Evolutionary conservation across 2,329 filamentous ascomycete species (phyloP).

Genomic region (Penicillium oxalicum): DNA sequence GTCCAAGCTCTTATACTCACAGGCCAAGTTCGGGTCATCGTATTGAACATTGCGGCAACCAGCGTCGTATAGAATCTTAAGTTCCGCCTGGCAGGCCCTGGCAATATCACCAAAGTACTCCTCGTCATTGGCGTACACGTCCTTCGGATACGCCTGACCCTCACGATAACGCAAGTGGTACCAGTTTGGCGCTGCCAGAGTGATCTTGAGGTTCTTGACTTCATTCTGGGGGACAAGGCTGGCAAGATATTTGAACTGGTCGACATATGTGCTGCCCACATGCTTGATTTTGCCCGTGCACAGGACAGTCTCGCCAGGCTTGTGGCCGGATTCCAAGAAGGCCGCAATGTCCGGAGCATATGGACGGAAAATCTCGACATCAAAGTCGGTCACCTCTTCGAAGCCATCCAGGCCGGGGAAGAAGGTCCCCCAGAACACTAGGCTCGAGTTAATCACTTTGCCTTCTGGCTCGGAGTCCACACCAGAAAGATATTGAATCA

Average conservation of each 20-base stretch:
- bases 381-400: slow-evolving; percentile 46
- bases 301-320: slow-evolving; percentile 52
- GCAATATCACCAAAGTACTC: slow-evolving; percentile 62
- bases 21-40: slow-evolving; percentile 62
- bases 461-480: too few relatives aligned
- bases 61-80: slow-evolving; percentile 56
- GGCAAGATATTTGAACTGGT: slow-evolving; percentile 57
- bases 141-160: slow-evolving; percentile 51
- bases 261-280: slow-evolving; percentile 50
- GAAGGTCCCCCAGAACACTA: slow-evolving; percentile 54
- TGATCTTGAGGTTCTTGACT: slow-evolving; percentile 63
- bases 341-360: slow-evolving; percentile 59
- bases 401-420: slow-evolving; percentile 52
- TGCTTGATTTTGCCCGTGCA: slow-evolving; percentile 55
- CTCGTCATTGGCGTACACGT: slow-evolving; percentile 52
- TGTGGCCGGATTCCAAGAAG: slow-evolving; percentile 54
- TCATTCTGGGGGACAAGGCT: slow-evolving; percentile 53
- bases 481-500: background rate
- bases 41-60: slow-evolving; percentile 63
- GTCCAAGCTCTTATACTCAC: slow-evolving; percentile 32
- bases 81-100: slow-evolving; percentile 59
- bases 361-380: slow-evolving; percentile 49
- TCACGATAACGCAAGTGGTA: slow-evolving; percentile 60
- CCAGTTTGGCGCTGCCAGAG: slow-evolving; percentile 61
- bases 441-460: background rate